These are phyloP conservation scores for Botrytis porri DNA, from an alignment of 2,329 filamentous ascomycete species.

Conservation along the genomic window DNA sequence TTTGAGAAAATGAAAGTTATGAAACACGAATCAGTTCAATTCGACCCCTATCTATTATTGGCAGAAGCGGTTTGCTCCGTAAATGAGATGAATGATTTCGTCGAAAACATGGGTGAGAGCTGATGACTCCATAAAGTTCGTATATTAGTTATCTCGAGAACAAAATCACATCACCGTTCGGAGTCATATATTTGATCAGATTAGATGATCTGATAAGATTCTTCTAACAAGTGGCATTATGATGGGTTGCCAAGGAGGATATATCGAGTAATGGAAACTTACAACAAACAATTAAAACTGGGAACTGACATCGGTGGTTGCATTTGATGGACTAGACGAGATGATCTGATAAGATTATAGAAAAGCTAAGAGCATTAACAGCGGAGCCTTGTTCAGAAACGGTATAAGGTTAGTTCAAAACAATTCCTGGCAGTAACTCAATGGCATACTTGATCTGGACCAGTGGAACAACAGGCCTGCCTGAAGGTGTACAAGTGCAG, in stretches of 20 bases:
- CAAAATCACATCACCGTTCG: neutral
- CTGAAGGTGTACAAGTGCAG: constrained; percentile 27
- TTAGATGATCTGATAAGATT: constrained; percentile 18
- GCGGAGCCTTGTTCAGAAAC: neutral
- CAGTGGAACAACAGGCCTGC: constrained; percentile 23
- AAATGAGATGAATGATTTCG: neutral
- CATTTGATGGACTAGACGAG: neutral
- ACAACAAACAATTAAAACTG: neutral
- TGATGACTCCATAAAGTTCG: neutral
- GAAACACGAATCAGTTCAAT: neutral
- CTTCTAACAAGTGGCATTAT: neutral
- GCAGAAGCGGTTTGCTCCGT: neutral
- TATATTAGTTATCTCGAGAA: neutral
- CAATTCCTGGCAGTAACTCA: neutral
- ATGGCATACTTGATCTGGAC: constrained; percentile 30
- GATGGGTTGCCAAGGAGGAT: neutral
- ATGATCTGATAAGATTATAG: constrained; percentile 2
- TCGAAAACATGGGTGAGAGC: neutral
- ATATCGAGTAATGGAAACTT: neutral
- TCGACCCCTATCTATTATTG: neutral
- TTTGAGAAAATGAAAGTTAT: neutral
- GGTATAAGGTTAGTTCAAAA: neutral
- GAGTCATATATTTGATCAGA: constrained; percentile 2
- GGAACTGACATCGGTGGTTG: neutral
- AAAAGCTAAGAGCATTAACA: neutral